Conservation (phyloP, 2,329 filamentous ascomycete genomes). For the Botrytis hyacinthi region DNA sequence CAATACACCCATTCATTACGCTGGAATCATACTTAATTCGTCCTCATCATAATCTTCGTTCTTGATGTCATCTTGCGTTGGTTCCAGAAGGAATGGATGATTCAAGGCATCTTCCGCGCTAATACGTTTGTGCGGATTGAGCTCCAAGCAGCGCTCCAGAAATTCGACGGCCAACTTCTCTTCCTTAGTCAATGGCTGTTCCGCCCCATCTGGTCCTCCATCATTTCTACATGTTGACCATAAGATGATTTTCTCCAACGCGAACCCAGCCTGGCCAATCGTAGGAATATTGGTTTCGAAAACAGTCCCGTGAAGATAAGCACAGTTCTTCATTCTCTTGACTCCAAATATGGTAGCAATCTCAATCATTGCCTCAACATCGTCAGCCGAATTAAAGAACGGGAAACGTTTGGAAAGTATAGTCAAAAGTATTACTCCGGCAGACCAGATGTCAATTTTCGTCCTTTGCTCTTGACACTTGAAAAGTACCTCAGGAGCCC, state of each 20-base stretch:
- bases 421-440: constrained; percentile 94
- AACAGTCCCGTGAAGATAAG: constrained; percentile 81
- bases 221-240: constrained; percentile 85
- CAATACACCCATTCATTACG: constrained; percentile 10
- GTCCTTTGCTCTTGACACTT: constrained; percentile 96
- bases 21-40: constrained; percentile 20
- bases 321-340: constrained; percentile 78
- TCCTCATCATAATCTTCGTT: constrained; percentile 48
- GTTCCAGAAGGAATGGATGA: constrained; percentile 63
- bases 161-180: constrained; percentile 74
- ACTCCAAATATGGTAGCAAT: constrained; percentile 92
- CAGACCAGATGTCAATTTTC: constrained; percentile 95
- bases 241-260: constrained; percentile 87
- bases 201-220: constrained; percentile 49
- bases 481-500: constrained; percentile 92
- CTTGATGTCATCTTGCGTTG: constrained; percentile 46
- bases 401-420: constrained; percentile 89
- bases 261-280: constrained; percentile 80
- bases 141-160: constrained; percentile 68
- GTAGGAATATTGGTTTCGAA: constrained; percentile 93
- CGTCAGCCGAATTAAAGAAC: constrained; percentile 98
- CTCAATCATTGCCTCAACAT: constrained; percentile 96
- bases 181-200: constrained; percentile 56
- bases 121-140: constrained; percentile 71
- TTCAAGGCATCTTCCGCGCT: constrained; percentile 71